Evolutionary conservation across 106 monocot genomes (phyloP), one percentile per base, ranked within the genome.

Genomic region (Hemerocallis citrina): DNA sequence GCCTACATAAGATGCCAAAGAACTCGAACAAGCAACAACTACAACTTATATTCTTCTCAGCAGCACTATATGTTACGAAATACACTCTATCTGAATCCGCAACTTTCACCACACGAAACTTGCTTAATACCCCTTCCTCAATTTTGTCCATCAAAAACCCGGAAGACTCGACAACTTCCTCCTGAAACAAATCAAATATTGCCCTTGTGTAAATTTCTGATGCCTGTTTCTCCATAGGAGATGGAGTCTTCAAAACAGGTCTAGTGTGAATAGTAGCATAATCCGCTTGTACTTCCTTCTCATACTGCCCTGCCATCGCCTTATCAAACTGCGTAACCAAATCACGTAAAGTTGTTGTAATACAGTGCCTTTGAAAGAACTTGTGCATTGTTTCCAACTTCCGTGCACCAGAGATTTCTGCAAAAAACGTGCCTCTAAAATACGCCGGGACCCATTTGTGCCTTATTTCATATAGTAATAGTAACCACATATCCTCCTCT

Each of bases 151-250:
- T 24, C 25, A 75, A 55, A 59, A 77, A 85, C 31, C 66, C 61
- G 1, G 85, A 79, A 7, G 92, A 67, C 52, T 82, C 77, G 14
- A 74, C 68, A 40, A 99, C 47, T 59, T 99, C 98, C 43, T 88
- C 79, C 57, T 99, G 98, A 66, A 92, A 80, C 7, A 82, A 55
- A 33, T 85, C 79, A 76, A 99, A 99, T 56, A 99, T 73, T 5
- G 62, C 61, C 61, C 73, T 88, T 5, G 98, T 99, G 32, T 92
- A 99, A 8, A 99, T 60, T 15, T 99, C 92, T n/a, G 98, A 88
- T 43, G 85, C 98, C 63, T 92, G 92, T 61, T 92, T 92, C 58
- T 92, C 92, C 62, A 99, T 71, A 5, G 84, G 85, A 10, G 79
- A 85, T 47, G 85, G 79, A 34, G 92, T 99, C 59, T 78, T 92